Percentiles rank a stretch among this genome's conserved stretches.
Conservation (phyloP, 106 monocot species). For the Chionographis japonica region DNA sequence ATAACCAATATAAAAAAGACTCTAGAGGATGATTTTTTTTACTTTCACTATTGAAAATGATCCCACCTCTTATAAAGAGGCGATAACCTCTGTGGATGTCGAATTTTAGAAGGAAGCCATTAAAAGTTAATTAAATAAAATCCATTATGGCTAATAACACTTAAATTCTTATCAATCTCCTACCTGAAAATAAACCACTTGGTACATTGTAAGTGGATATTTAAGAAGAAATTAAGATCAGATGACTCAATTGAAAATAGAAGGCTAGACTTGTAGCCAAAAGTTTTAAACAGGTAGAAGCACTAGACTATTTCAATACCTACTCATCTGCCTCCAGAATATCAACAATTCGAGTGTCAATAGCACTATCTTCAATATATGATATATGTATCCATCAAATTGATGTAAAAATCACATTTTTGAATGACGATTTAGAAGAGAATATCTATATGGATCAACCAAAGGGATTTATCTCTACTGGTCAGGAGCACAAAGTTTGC, state of each 20-base stretch:
- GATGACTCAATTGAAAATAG: background rate
- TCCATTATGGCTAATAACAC: background rate
- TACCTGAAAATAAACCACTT: background rate
- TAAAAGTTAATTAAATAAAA: background rate
- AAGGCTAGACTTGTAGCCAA: conserved; percentile 1
- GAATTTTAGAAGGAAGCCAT: background rate
- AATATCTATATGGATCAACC: background rate
- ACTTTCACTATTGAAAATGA: no score
- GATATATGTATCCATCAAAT: background rate
- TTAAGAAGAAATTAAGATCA: background rate
- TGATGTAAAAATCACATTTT: background rate
- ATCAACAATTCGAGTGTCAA: background rate
- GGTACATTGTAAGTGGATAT: background rate
- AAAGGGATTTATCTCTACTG: background rate
- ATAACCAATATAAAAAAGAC: no score
- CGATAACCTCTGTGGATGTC: background rate
- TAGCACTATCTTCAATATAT: background rate
- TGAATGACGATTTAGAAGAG: background rate
- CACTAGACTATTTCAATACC: background rate
- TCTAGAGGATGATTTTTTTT: no score
- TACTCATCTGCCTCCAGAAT: background rate
- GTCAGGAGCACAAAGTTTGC: background rate
- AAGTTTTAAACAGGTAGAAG: background rate
- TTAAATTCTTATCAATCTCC: background rate
- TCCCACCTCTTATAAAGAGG: background rate